Evolutionary conservation across 176 grass and related monocot species (phyloP), one percentile per base, ranked within the genome.

Genomic region (Tillandsia leiboldiana): DNA sequence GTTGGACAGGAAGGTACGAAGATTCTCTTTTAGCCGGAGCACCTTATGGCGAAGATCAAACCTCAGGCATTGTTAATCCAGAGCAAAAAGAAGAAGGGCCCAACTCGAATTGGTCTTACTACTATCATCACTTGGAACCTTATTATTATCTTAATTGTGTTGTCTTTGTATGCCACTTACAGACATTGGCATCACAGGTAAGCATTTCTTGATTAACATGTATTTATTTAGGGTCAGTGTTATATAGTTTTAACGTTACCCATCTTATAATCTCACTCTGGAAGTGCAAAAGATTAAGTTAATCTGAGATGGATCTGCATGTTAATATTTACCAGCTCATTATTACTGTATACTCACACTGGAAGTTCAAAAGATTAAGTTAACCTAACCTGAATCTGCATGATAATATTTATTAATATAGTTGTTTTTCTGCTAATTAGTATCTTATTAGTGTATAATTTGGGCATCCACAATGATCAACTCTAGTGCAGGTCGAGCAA

Each of bases 141-240:
- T 9, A 26, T 77, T 50, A 5, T 77, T 22, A 53, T 77, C 22
- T 58, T 77, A 22, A 49, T 61, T 27, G 66, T 68, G 26, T 59
- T 77, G 61, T 69, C 75, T 52, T 53, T 77, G 17, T 77, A 77
- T 61, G 65, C 75, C 54, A 77, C 75, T 27, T 77, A 77, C 66
- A 61, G 66, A 47, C 53, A 69, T 11, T 69, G 75, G 65, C 23
- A 61, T 69, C 12, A 15, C 20, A 69, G 75, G 75, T 77, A 49
- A 61, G 66, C 33, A 17, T 57, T 33, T 58, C 11, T 75, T 6
- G 29, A 8, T 73, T n/a, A 33, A 22, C 14, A 3, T 18, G 56
- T 61, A 61, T 22, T 10, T 61, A 10, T 61, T 61, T 42, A 42
- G 33, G 4, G 33, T 42, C 33, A 42, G 33, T 42, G 33, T 42